Evolutionary conservation across 805 yeast genomes (phyloP).

Genomic region (Candida pini): DNA sequence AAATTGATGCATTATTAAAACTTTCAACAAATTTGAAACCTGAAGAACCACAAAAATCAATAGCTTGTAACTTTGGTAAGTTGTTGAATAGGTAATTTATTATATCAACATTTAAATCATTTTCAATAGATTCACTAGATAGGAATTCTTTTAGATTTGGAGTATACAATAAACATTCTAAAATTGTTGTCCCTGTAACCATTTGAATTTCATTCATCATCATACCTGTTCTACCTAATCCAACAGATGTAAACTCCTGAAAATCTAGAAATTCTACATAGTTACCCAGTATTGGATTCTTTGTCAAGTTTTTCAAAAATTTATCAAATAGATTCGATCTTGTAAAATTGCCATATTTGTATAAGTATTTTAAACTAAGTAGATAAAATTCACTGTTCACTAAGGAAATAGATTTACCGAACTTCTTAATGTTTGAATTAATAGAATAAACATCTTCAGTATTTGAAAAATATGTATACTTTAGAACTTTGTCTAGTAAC

Average conservation of each 20-base stretch:
- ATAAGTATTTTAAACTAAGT: constrained; percentile 51
- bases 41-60: constrained; percentile 88
- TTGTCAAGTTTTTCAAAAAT: constrained; percentile 51
- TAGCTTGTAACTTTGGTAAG: constrained; percentile 51
- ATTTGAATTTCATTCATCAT: constrained; percentile 91
- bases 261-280: constrained; percentile 77
- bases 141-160: constrained; percentile 73
- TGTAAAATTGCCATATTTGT: constrained; percentile 66
- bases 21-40: constrained; percentile 56
- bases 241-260: constrained; percentile 82
- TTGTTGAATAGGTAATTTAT: constrained; percentile 49
- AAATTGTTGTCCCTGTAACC: constrained; percentile 72
- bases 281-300: constrained; percentile 44
- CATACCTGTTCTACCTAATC: constrained; percentile 80
- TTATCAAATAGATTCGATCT: constrained; percentile 76
- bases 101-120: constrained; percentile 62
- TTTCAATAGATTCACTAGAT: constrained; percentile 81
- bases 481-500: constrained; percentile 27
- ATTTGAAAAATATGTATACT: constrained; percentile 26
- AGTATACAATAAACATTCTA: constrained; percentile 53
- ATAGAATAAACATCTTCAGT: constrained; percentile 22
- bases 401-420: constrained; percentile 26
- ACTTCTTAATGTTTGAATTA: constrained; percentile 25
- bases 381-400: constrained; percentile 56
- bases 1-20: constrained; percentile 40